Evolutionary conservation across 2,329 filamentous ascomycete genomes (phyloP).

Genomic region (Neopestalotiopsis sp.): DNA sequence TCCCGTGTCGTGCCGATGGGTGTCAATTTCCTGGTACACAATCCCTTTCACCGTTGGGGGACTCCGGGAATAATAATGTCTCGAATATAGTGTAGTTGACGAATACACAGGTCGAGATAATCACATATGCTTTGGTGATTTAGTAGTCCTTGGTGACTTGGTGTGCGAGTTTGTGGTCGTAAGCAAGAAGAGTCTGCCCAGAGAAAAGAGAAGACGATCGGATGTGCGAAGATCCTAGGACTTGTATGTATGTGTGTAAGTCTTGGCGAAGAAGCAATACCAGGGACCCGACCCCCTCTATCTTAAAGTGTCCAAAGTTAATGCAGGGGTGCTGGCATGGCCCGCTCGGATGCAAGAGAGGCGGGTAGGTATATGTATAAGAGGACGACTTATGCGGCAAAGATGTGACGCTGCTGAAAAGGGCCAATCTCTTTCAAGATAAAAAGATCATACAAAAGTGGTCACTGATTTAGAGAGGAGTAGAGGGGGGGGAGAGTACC

Average conservation of each 20-base stretch:
- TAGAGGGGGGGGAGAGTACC: neutral
- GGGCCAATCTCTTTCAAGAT: neutral
- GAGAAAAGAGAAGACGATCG: neutral
- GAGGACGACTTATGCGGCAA: neutral
- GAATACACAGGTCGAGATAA: neutral
- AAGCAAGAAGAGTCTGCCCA: neutral
- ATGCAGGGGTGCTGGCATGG: slow-evolving; percentile 7
- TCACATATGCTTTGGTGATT: neutral
- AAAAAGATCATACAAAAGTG: neutral
- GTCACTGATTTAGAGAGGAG: neutral
- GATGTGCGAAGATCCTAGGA: neutral
- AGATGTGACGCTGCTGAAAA: slow-evolving; percentile 5
- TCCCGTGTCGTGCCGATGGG: neutral
- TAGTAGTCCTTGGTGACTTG: neutral
- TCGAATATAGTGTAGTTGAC: neutral
- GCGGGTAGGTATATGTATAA: slow-evolving; percentile 2
- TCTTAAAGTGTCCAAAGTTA: neutral
- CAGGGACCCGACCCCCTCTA: neutral
- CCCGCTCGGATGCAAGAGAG: slow-evolving; percentile 14
- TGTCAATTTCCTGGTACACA: neutral
- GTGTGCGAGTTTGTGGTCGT: neutral
- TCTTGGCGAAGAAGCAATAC: slow-evolving; percentile 8
- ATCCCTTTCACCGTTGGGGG: neutral
- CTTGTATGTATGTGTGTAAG: neutral
- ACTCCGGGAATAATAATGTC: neutral